Percentiles rank a stretch among this genome's conserved stretches.
Evolutionary conservation across 305 asterid genomes (phyloP).

Genomic region (Fraxinus angustifolia): DNA sequence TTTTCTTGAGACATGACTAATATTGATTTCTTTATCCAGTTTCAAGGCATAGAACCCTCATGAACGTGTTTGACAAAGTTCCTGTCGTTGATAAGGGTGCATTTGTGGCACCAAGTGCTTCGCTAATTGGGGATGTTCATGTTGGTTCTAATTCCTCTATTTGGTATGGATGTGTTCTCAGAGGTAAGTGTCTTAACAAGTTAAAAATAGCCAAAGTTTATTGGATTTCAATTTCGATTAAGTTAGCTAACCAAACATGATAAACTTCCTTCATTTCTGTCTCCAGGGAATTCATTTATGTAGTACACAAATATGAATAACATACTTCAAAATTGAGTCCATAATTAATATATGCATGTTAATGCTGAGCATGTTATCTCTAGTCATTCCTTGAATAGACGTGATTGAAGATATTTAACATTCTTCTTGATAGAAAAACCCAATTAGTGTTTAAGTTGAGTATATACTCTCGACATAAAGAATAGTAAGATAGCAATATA

Average conservation of each 20-base stretch:
- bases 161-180: conserved; percentile 95
- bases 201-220: conserved; percentile 16
- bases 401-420: conserved; percentile 4
- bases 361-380: neutral
- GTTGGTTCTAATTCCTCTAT: conserved; percentile 77
- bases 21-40: conserved; percentile 39
- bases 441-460: neutral
- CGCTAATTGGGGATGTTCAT: conserved; percentile 73
- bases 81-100: conserved; percentile 73
- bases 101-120: conserved; percentile 93
- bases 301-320: neutral
- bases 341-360: neutral
- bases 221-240: conserved; percentile 6
- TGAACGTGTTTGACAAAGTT: conserved; percentile 80
- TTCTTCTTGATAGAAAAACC: neutral
- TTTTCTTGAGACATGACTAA: conserved; percentile 8
- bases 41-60: conserved; percentile 84
- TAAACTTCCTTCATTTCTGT: conserved; percentile 9
- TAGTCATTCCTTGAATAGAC: conserved; percentile 9
- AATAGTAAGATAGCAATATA: neutral
- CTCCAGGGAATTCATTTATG: neutral
- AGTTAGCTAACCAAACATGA: neutral
- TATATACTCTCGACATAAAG: neutral
- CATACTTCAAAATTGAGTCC: neutral
- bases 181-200: conserved; percentile 52